Percentiles rank a stretch among this genome's conserved stretches.
phyloP scores from a whole-genome alignment of 768 basidiomycete genomes.

The Pleurotus citrinopileatus region DNA sequence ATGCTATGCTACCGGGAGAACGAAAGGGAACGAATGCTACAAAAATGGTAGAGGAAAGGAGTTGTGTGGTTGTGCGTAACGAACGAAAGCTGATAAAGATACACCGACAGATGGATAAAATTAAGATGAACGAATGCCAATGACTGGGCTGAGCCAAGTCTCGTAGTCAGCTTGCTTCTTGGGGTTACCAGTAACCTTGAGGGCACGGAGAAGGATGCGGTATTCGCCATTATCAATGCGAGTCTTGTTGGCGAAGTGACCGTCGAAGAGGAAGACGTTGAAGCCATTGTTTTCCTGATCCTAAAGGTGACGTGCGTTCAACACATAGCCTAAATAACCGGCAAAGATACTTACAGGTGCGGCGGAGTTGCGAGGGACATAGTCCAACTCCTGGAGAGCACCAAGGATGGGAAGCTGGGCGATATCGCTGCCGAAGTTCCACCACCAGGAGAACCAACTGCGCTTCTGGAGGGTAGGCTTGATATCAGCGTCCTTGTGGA shows the following conservation, averaged over 20 bases:
- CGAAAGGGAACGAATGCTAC: conserved; percentile 7
- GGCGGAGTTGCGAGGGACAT: conserved; percentile 43
- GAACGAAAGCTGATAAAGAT: conserved; percentile 11
- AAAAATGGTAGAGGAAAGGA: not conserved
- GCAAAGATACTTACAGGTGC: conserved; percentile 19
- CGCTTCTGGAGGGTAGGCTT: conserved; percentile 13
- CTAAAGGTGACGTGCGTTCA: conserved; percentile 8
- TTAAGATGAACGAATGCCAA: conserved; percentile 18
- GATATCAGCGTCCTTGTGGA: conserved; percentile 38
- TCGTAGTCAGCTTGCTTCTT: conserved; percentile 41
- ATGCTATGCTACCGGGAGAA: not conserved
- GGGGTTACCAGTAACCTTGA: conserved; percentile 41
- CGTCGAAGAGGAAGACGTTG: conserved; percentile 24
- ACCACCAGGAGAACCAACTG: conserved; percentile 20
- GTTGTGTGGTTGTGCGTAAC: not conserved
- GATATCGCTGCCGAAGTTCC: conserved; percentile 3
- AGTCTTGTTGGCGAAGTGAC: conserved; percentile 40
- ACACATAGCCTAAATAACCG: not conserved
- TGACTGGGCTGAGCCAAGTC: conserved; percentile 42
- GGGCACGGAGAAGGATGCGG: conserved; percentile 35
- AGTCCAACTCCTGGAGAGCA: conserved; percentile 44
- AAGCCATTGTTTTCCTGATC: conserved; percentile 24
- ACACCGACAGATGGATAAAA: not conserved
- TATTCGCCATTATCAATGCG: conserved; percentile 40
- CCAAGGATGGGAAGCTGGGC: conserved; percentile 34